Base-by-base conservation (phyloP, 2,329 filamentous ascomycete species). In the Aspergillus pseudoviridinutans region DNA sequence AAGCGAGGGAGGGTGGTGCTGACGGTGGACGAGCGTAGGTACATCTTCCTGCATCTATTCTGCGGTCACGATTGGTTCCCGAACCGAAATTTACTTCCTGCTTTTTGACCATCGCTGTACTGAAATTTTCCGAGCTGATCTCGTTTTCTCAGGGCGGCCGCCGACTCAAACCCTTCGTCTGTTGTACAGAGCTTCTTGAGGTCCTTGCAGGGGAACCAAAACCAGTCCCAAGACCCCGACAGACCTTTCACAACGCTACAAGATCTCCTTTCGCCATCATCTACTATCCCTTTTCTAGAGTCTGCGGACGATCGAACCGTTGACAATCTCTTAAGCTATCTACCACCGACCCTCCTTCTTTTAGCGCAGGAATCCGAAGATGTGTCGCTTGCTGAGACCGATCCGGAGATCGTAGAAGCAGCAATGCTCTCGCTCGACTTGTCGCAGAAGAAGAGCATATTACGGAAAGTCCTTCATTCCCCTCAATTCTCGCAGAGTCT, bases 11-110 rank as follows among this genome's bases (percentile, higher is more conserved):
- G 77, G 94, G 93, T 59, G 94, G 95, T 73, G 91, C 91, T 67
- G 94, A 97, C 78, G 94, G 95, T 71, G 95, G 91, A 79, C 87
- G 94, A 97, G 94, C 93, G 94, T 99, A 97, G 93, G 95, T 99
- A 77, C 73, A 76, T 74, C 74, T 77, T 73, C 78, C 74, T 72
- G n/a, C 57, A 60, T 58, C 38, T 50, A 49, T 57, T 46, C 50
- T 56, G 52, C 41, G 7, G 10, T 22, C n/a, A 20, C n/a, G 5
- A 22, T 44, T 44, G 9, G n/a, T 4, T 24, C 10, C 41, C 41
- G n/a, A 20, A 20, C 41, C n/a, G 20, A 22, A 8, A 20, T 14
- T 14, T 35, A 22, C 7, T 44, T 22, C n/a, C n/a, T 35, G 32
- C 14, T 17, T 38, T 38, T 38, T 17, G 14, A 17, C 14, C 32